These are phyloP conservation scores for Lathyrus aphaca DNA, from an alignment of 306 rosid genomes.

Conservation along the genomic window DNA sequence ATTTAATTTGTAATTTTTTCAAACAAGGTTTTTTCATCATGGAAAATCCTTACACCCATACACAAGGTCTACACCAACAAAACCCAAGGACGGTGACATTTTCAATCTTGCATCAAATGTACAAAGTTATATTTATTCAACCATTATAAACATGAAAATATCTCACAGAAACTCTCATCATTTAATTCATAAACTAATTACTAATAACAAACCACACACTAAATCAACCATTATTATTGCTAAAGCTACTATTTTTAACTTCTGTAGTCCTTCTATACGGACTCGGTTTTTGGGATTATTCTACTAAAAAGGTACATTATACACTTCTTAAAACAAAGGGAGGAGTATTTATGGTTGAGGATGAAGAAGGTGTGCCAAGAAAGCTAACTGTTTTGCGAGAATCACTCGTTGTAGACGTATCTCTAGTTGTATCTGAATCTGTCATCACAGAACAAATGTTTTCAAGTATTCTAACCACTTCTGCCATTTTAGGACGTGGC, in stretches of 20 bases:
- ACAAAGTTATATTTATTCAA: neutral
- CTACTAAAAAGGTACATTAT: neutral
- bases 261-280: neutral
- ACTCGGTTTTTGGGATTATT: neutral
- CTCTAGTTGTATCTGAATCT: slow-evolving; percentile 6
- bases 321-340: slow-evolving; percentile 1
- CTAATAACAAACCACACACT: slow-evolving; percentile 5
- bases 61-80: too few species aligned
- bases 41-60: too few species aligned
- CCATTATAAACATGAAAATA: neutral
- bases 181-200: neutral
- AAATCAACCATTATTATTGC: neutral
- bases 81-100: too few species aligned
- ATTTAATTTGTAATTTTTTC: too few species aligned
- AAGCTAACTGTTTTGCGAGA: slow-evolving; percentile 12
- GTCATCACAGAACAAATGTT: neutral
- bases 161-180: neutral
- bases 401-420: neutral
- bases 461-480: slow-evolving; percentile 11
- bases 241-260: neutral
- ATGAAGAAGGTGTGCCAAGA: slow-evolving; percentile 14
- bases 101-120: neutral
- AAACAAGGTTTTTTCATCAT: too few species aligned
- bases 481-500: slow-evolving; percentile 14
- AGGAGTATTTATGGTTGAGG: slow-evolving; percentile 1